Base-by-base conservation (phyloP, 2,329 filamentous ascomycete genomes). In the Emericellopsis cladophorae region DNA sequence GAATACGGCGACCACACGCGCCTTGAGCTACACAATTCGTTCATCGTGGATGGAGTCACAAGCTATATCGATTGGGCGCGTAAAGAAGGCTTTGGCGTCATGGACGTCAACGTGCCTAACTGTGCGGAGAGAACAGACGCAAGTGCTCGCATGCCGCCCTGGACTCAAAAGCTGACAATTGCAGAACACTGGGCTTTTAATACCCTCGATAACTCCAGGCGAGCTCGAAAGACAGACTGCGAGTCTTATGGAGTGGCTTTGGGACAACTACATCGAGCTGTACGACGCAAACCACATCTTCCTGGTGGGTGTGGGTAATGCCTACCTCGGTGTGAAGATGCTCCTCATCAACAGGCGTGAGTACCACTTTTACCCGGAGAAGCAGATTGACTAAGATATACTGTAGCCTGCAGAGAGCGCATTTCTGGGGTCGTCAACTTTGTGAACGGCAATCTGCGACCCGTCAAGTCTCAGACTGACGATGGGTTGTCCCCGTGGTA, bases 211-310 rank as follows among this genome's bases (percentile, higher is more conserved):
- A 23, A 61, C 61, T 24, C 73, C 73, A 48, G 61, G 58, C 40
- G 60, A 59, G 1, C 54, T 77, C 7, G 70, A 81, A 46, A 66
- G 68, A 41, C 74, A 76, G 57, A 79, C 76, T 0, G 78, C 83
- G 46, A 80, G 90, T 45, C 66, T 95, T 10, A 77, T 90, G 5
- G 79, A 74, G 45, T 96, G 95, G 54, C 67, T 98, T 12, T 98
- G 92, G 92, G 89, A 95, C 51, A 98, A 98, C 55, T 95, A 95
- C 54, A 78, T 98, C 16, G 85, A 95, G 66, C 70, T 84, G 26
- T 79, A 80, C 39, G 64, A 81, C 3, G 69, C 74, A 0, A 78
- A 81, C 6, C 77, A 90, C 40, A 76, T 96, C 14, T 84, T 94
- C 54, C 68, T 98, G 18, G 70, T 98, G 54, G 90, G 92, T 1